These are phyloP conservation scores for Talaromyces sp. DNA, from an alignment of 2,329 filamentous ascomycete species.

Conservation along the genomic window DNA sequence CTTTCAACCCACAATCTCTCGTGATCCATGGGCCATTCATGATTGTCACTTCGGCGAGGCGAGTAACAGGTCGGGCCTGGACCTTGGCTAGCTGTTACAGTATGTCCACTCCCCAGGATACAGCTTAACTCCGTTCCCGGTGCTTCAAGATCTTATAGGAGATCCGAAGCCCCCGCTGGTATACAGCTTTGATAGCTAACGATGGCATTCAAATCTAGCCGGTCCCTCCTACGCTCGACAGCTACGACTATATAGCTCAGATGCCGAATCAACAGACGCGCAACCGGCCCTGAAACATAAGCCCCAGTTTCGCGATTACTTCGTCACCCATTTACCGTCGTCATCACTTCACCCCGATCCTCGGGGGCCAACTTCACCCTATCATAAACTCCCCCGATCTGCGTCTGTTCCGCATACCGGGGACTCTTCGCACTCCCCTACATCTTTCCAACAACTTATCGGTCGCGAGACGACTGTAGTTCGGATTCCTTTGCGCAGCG, in stretches of 20 bases:
- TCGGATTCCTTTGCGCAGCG: slow-evolving; percentile 86
- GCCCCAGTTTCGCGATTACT: slow-evolving; percentile 84
- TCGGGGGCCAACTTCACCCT: slow-evolving; percentile 62
- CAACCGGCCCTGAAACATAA: slow-evolving; percentile 41
- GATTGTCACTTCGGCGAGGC: slow-evolving; percentile 42
- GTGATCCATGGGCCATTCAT: slow-evolving; percentile 37
- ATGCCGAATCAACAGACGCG: slow-evolving; percentile 16
- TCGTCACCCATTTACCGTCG: slow-evolving; percentile 92
- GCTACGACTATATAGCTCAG: slow-evolving; percentile 28
- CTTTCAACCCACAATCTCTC: slow-evolving; percentile 25
- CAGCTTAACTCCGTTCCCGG: slow-evolving; percentile 1
- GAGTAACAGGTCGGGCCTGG: slow-evolving; percentile 44
- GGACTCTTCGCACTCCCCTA: slow-evolving; percentile 52
- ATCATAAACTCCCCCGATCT: slow-evolving; percentile 84
- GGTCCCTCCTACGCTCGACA: slow-evolving; percentile 39
- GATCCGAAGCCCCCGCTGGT: not conserved
- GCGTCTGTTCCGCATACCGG: slow-evolving; percentile 78
- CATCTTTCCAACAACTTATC: slow-evolving; percentile 62
- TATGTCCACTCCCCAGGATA: slow-evolving; percentile 26
- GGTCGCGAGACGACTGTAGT: slow-evolving; percentile 87
- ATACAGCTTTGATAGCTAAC: slow-evolving; percentile 9
- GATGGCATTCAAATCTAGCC: slow-evolving; percentile 20
- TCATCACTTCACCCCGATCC: slow-evolving; percentile 91
- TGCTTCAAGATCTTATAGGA: slow-evolving; percentile 16
- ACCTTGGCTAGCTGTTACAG: slow-evolving; percentile 42